Evolutionary conservation across 1,284 basidiomycete genomes (phyloP).

Genomic region (Fomitopsis palustris): DNA sequence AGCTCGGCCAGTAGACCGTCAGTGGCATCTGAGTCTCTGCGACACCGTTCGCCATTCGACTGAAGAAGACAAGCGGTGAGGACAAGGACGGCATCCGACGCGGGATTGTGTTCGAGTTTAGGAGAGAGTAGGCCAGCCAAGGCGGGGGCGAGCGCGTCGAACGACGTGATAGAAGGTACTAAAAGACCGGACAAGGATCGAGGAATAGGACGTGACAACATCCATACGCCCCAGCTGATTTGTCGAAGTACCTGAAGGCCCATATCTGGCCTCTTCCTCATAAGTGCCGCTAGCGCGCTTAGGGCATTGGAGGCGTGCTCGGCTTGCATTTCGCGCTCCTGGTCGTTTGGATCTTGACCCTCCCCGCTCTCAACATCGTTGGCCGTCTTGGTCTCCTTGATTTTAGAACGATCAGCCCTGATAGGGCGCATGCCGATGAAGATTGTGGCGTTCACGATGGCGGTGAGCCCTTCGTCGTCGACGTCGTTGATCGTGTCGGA

Average conservation of each 20-base stretch:
- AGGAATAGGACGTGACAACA: neutral
- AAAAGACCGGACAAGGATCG: neutral
- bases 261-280: neutral
- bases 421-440: neutral
- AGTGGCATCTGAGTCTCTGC: neutral
- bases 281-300: neutral
- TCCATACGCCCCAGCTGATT: neutral
- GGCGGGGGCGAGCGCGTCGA: neutral
- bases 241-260: neutral
- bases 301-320: neutral
- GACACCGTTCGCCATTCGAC: neutral
- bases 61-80: neutral
- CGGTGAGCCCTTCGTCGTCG: neutral
- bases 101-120: neutral
- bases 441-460: neutral
- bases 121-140: neutral
- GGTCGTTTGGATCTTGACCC: neutral
- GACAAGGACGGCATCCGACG: neutral
- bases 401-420: neutral
- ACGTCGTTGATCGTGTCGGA: neutral
- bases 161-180: neutral
- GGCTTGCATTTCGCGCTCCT: neutral
- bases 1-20: neutral
- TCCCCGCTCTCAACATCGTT: neutral
- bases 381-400: neutral